Percentiles rank a stretch among this genome's conserved stretches.
These are phyloP conservation scores for Camelina hispida DNA, from an alignment of 345 rosid species.

Conservation along the genomic window DNA sequence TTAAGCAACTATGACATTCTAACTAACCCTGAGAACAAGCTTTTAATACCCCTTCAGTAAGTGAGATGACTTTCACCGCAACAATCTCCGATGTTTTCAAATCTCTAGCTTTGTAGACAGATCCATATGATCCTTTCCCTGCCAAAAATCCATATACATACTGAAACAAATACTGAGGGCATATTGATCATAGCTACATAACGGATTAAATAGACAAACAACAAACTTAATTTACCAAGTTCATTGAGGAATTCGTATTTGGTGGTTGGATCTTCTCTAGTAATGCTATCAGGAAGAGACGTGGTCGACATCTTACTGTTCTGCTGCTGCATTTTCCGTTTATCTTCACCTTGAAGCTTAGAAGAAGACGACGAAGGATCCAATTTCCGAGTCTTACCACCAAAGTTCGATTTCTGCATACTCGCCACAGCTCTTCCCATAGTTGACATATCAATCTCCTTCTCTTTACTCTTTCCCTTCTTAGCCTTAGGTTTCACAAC, in stretches of 20 bases:
- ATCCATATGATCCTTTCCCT: constrained; percentile 99
- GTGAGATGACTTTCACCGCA: constrained; percentile 94
- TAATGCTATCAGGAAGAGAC: constrained; percentile 86
- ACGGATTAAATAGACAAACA: constrained; percentile 7
- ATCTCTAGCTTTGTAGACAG: constrained; percentile 98
- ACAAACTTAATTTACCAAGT: constrained; percentile 60
- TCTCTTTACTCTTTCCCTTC: constrained; percentile 34
- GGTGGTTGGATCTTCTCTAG: constrained; percentile 86
- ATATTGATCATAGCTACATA: neutral
- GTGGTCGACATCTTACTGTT: constrained; percentile 74
- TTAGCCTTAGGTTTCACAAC: constrained; percentile 64
- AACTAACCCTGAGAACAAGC: constrained; percentile 15
- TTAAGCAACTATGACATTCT: constrained; percentile 11
- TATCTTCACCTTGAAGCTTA: constrained; percentile 50
- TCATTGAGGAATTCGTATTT: constrained; percentile 96
- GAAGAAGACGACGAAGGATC: constrained; percentile 52
- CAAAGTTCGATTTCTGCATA: constrained; percentile 77
- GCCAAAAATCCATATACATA: constrained; percentile 40
- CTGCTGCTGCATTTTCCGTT: constrained; percentile 48
- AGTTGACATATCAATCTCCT: constrained; percentile 53
- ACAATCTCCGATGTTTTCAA: constrained; percentile 93
- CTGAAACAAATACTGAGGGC: neutral
- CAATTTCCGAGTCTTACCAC: constrained; percentile 59
- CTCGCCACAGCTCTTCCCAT: constrained; percentile 65
- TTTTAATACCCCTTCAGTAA: constrained; percentile 82